A percentile compares a stretch with the other conserved stretches of the same genome.
Evolutionary conservation across 2,329 filamentous ascomycete genomes (phyloP).

Genomic region (Hypoxylon rubiginosum): DNA sequence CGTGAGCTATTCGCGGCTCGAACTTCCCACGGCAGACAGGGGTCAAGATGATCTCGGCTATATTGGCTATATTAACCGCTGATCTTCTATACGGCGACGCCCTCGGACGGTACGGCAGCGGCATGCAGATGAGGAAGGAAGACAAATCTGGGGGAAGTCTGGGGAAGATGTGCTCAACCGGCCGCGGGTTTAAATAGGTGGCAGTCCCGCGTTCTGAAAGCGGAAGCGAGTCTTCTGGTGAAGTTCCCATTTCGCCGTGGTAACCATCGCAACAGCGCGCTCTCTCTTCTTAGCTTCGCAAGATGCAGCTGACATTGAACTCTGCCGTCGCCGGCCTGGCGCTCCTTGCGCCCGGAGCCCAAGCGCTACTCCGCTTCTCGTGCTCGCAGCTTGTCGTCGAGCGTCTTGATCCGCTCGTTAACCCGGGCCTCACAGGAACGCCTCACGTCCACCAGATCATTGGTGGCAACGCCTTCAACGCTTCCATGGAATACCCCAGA

Average conservation of each 20-base stretch:
- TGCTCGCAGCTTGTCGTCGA: conserved; percentile 64
- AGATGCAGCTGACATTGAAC: conserved; percentile 34
- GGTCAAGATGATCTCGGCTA: conserved; percentile 35
- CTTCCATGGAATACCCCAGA: conserved; percentile 37
- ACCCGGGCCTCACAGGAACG: conserved; percentile 59
- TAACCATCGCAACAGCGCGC: neutral
- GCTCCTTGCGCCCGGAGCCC: conserved; percentile 31
- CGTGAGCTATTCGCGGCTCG: conserved; percentile 16
- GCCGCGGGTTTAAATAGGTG: conserved; percentile 31
- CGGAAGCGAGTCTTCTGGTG: conserved; percentile 8
- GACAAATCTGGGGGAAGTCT: neutral
- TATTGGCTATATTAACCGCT: conserved; percentile 40
- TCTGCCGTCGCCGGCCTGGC: conserved; percentile 25
- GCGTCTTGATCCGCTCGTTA: conserved; percentile 46
- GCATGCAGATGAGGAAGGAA: conserved; percentile 25
- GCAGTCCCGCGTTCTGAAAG: conserved; percentile 1
- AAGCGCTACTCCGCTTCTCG: conserved; percentile 50
- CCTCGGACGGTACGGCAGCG: conserved; percentile 15
- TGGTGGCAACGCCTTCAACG: conserved; percentile 59
- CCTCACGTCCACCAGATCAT: conserved; percentile 68
- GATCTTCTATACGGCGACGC: conserved; percentile 22
- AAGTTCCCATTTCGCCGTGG: conserved; percentile 2
- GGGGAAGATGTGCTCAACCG: conserved; percentile 19
- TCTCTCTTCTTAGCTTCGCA: conserved; percentile 9
- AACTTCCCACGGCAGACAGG: conserved; percentile 14